Base-by-base conservation (phyloP, 1,139 yeast genomes). In the Geotrichum klebahnii region DNA sequence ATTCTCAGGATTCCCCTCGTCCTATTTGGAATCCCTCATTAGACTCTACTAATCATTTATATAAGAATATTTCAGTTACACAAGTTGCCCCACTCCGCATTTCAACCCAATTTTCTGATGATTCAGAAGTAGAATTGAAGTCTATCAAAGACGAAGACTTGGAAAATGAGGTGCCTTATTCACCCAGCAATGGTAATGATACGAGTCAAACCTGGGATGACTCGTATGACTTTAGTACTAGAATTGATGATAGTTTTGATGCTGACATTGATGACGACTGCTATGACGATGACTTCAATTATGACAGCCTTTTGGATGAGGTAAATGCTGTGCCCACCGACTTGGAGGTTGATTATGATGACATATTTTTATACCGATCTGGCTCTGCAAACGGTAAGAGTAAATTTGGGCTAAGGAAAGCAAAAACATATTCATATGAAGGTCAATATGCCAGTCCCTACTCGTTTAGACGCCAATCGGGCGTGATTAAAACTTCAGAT, bases 251-350 rank as follows among this genome's bases (percentile, higher is more conserved):
- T 10, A 2, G 17, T 8, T 40, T 31, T 17, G 35, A 29, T 19
- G 44, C 9, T 19, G 38, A 34, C 14, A 44, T 32, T 22, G 44
- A 37, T 17, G 39, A 46, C 14, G 41, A 45, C 17, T 33, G 33
- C 19, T 41, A 41, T 22, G 20, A 37, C 24, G 41, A 37, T 9
- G 5, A 37, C 6, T 40, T 29, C 35, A 40, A 40, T 29, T 47
- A 52, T 26, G 55, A 52, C 16, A 44, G 44, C 14, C 39, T 52
- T 33, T 39, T 52, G 17, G 55, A 52, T 32, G 55, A 52, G 44
- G 53, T 52, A 16, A 52, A 52, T 38, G 53, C 53, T 3, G 45
- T 46, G 5, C 50, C 52, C 10, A 38, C 41, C 10, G 50, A 48
- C 23, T 43, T 32, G 14, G 50, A 48, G 23, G 42, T 24, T 8